Percentiles rank a stretch among this genome's conserved stretches.
Conservation (phyloP, 164 flowering plant species). For the Dillenia turbinata region DNA sequence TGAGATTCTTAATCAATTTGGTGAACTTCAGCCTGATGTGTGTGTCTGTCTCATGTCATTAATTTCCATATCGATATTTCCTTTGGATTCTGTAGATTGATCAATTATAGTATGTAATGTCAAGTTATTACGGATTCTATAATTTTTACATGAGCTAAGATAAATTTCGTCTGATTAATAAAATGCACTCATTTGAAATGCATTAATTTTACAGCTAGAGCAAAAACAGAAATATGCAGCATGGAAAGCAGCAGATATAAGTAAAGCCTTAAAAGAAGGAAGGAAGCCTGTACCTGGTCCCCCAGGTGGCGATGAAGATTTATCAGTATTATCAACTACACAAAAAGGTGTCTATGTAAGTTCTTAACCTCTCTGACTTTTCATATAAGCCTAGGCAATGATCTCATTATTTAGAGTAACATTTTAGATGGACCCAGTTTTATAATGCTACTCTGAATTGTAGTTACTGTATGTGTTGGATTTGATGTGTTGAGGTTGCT, state of each 20-base stretch:
- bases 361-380: constrained; percentile 7
- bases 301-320: constrained; percentile 70
- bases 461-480: too few relatives aligned
- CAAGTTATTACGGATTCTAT: too few relatives aligned
- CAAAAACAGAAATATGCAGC: constrained; percentile 96
- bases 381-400: neutral
- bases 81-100: neutral
- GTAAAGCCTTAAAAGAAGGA: constrained; percentile 97
- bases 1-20: constrained; percentile 93
- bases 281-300: constrained; percentile 89
- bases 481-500: too few relatives aligned
- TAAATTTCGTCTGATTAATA: too few relatives aligned
- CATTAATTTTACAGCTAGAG: constrained; percentile 57
- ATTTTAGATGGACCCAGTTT: neutral
- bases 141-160: too few relatives aligned
- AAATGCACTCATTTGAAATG: too few relatives aligned
- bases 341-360: constrained; percentile 50
- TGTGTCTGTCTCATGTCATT: constrained; percentile 23
- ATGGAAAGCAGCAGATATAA: constrained; percentile 99
- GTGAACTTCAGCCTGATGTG: constrained; percentile 88
- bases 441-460: too few relatives aligned
- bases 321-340: constrained; percentile 38
- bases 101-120: too few relatives aligned
- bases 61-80: neutral
- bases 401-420: neutral